Base-by-base conservation (phyloP, 2,329 filamentous ascomycete genomes). In the Thermothelomyces thermophilus region DNA sequence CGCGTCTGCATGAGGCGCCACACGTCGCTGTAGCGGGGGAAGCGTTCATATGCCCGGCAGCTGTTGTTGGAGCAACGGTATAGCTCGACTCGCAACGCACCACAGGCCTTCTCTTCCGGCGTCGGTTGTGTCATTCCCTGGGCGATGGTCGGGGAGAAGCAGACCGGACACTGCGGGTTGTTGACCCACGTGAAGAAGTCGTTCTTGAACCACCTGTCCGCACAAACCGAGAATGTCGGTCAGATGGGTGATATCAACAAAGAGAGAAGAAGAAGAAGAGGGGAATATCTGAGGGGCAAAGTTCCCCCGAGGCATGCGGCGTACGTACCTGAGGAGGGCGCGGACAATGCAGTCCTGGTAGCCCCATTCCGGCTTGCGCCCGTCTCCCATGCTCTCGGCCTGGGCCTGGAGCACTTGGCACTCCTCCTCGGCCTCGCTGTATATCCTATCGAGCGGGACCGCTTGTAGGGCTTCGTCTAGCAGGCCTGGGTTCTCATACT, bases 131-230 rank as follows among this genome's bases (percentile, higher is more conserved):
- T 88, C 79, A 88, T 86, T 59, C 90, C 91, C 62, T 86, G 80
- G 9, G 83, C 84, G 50, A 93, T 80, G 2, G 91, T 96, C 34
- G 89, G 88, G 43, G 86, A 87, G 58, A 84, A 74, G 68, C 93
- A 98, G 48, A 80, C 75, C 9, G 85, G 79, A 68, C 93, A 97
- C 16, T 85, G 78, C 0, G 93, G 93, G 68, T 96, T 96, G 72
- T 96, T 95, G 62, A 97, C 89, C 84, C 90, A 98, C 53, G 86
- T 83, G 70, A 97, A 97, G 72, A 97, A 97, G 7, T 86, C 85
- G 57, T 86, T 80, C 72, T 93, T 95, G 73, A 96, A 98, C 93
- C 93, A 97, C 69, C 87, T 89, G 51, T 17, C n/a, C 5, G 24
- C 24, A 26, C 45, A 16, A 20, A 11, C 13, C 16, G 17, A 45